Percentiles rank a stretch among this genome's conserved stretches.
Evolutionary conservation across 1,139 yeast genomes (phyloP).

Genomic region (Suhomyces bolitotheri): DNA sequence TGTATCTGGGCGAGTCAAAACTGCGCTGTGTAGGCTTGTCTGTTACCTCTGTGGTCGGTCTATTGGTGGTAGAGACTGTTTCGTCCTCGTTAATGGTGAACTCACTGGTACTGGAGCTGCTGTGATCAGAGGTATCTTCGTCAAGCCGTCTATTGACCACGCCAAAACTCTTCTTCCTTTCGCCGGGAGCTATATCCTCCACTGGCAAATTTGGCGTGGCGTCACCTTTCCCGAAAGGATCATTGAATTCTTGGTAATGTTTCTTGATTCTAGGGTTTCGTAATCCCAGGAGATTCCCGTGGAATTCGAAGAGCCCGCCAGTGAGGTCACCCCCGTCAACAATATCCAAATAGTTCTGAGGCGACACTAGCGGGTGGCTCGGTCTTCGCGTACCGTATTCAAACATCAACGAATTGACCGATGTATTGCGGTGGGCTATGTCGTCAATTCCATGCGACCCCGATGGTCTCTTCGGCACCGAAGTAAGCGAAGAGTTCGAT

Average conservation of each 20-base stretch:
- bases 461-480: constrained; percentile 3
- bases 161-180: constrained; percentile 30
- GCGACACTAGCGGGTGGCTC: constrained; percentile 17
- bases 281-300: constrained; percentile 28
- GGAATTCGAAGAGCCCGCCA: constrained; percentile 23
- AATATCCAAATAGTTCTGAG: constrained; percentile 27
- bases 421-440: constrained; percentile 12
- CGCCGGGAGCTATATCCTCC: constrained; percentile 1
- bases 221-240: constrained; percentile 13
- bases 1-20: not conserved
- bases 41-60: not conserved
- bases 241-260: constrained; percentile 29
- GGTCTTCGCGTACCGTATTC: constrained; percentile 25
- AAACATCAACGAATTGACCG: constrained; percentile 26
- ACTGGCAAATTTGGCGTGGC: not conserved
- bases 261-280: constrained; percentile 40
- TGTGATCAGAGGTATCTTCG: constrained; percentile 5
- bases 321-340: constrained; percentile 30
- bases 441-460: constrained; percentile 1
- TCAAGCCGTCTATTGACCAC: constrained; percentile 16
- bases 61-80: constrained; percentile 2
- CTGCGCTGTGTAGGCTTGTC: not conserved
- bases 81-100: constrained; percentile 10
- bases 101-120: constrained; percentile 12
- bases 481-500: constrained; percentile 31